These are phyloP conservation scores for Lumnitzera littorea DNA, from an alignment of 345 rosid species.

Conservation along the genomic window DNA sequence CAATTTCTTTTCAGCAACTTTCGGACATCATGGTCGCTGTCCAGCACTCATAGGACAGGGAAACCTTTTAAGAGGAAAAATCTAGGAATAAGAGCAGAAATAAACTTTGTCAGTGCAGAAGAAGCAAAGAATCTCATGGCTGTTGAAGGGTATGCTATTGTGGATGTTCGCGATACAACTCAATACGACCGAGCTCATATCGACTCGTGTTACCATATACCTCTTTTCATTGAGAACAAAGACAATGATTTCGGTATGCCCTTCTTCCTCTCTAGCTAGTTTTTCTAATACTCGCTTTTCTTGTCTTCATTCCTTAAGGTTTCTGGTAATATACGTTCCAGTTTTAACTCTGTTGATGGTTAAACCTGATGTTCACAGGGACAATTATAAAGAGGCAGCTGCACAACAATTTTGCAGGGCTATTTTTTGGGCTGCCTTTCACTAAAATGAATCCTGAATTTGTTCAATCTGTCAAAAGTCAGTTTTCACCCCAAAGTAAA, in stretches of 20 bases:
- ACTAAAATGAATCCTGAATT: slow-evolving; percentile 80
- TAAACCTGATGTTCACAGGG: slow-evolving; percentile 31
- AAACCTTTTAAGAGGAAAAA: slow-evolving; percentile 26
- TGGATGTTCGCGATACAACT: slow-evolving; percentile 73
- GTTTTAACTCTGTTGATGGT: neutral
- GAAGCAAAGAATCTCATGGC: slow-evolving; percentile 68
- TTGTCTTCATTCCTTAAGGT: neutral
- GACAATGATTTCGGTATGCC: slow-evolving; percentile 74
- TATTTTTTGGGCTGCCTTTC: slow-evolving; percentile 78
- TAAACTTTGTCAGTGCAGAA: slow-evolving; percentile 67
- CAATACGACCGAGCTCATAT: slow-evolving; percentile 82
- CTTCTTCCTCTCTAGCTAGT: neutral
- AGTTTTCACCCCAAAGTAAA: slow-evolving; percentile 66
- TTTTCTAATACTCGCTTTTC: neutral
- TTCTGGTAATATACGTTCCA: neutral
- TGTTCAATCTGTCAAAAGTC: slow-evolving; percentile 41
- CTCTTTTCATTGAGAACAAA: slow-evolving; percentile 73
- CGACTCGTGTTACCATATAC: slow-evolving; percentile 69
- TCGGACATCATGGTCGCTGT: slow-evolving; percentile 29
- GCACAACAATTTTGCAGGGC: slow-evolving; percentile 91
- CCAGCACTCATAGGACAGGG: slow-evolving; percentile 29
- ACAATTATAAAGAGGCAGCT: slow-evolving; percentile 72
- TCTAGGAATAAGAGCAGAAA: slow-evolving; percentile 60
- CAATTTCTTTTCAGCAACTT: slow-evolving; percentile 47
- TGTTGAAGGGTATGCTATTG: slow-evolving; percentile 51